Percentiles rank a stretch among this genome's conserved stretches.
Evolutionary conservation across 192 early-diverging fungal genomes (phyloP).

Genomic region (Coemansia sp.): DNA sequence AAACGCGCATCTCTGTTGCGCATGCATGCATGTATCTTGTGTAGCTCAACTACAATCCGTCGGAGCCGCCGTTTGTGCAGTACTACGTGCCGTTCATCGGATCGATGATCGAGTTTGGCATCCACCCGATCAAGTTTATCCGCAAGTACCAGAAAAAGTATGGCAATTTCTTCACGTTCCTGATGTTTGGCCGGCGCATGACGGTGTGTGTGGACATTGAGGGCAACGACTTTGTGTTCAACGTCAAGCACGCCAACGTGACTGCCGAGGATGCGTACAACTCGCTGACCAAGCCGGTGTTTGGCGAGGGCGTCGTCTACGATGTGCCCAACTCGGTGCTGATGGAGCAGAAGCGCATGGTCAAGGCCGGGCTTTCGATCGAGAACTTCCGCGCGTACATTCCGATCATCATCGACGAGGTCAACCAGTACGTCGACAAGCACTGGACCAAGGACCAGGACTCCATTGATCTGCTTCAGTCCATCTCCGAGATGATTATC

Average conservation of each 20-base stretch:
- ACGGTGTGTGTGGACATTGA: conserved; percentile 86
- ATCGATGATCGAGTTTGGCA: conserved; percentile 81
- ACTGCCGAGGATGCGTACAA: conserved; percentile 94
- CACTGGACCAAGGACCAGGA: conserved; percentile 60
- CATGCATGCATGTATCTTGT: no score
- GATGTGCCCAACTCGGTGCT: conserved; percentile 88
- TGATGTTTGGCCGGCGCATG: conserved; percentile 88
- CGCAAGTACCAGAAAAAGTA: conserved; percentile 77
- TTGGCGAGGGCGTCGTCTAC: conserved; percentile 95
- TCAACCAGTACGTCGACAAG: conserved; percentile 71
- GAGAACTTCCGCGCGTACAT: conserved; percentile 87
- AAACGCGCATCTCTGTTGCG: conserved; percentile 2
- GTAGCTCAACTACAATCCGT: conserved; percentile 40
- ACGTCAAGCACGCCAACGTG: conserved; percentile 80
- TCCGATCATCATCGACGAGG: conserved; percentile 83
- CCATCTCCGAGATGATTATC: conserved; percentile 88
- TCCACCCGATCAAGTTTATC: conserved; percentile 86
- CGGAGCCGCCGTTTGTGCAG: conserved; percentile 68
- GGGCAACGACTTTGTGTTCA: conserved; percentile 97
- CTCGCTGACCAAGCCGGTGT: conserved; percentile 89
- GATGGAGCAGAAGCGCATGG: conserved; percentile 99
- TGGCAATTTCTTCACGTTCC: conserved; percentile 91
- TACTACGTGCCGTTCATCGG: conserved; percentile 89
- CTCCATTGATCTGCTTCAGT: conserved; percentile 69
- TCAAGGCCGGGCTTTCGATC: conserved; percentile 87